Conservation (phyloP, 768 basidiomycete genomes). For the Leccinum subtestaceum region DNA sequence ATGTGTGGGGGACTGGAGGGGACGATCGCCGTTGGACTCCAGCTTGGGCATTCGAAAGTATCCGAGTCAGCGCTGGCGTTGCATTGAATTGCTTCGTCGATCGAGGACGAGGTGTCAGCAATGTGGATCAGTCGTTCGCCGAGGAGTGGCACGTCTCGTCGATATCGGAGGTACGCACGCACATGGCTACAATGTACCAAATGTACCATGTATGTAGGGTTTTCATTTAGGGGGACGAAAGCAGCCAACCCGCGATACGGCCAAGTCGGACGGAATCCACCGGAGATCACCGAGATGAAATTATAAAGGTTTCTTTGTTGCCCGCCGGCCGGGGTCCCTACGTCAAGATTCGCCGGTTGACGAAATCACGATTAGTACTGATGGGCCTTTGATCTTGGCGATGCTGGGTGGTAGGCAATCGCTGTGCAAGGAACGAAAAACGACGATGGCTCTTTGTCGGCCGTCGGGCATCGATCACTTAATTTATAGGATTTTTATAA, state of each 20-base stretch:
- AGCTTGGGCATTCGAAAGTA: background rate
- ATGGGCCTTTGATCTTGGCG: background rate
- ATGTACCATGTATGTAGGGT: background rate
- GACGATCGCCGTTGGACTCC: background rate
- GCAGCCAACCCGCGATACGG: conserved; percentile 1
- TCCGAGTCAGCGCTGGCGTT: background rate
- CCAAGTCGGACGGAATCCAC: conserved; percentile 10
- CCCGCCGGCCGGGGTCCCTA: background rate
- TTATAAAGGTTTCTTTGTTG: conserved; percentile 2
- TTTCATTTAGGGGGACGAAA: background rate
- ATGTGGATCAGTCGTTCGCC: background rate
- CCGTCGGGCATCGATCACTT: background rate
- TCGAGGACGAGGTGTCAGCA: background rate
- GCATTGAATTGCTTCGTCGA: conserved; percentile 1
- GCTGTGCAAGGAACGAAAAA: conserved; percentile 6
- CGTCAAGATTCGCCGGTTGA: conserved; percentile 4
- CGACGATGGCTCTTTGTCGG: background rate
- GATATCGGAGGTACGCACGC: background rate
- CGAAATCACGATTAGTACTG: background rate
- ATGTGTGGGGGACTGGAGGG: background rate
- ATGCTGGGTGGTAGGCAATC: conserved; percentile 11
- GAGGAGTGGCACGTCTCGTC: conserved; percentile 6
- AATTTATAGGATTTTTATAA: background rate
- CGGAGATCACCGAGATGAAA: conserved; percentile 28
- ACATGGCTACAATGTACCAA: background rate